A percentile compares a stretch with the other conserved stretches of the same genome.
Evolutionary conservation across 495 filamentous ascomycete genomes (phyloP).

Genomic region (Aspergillus indologenus): DNA sequence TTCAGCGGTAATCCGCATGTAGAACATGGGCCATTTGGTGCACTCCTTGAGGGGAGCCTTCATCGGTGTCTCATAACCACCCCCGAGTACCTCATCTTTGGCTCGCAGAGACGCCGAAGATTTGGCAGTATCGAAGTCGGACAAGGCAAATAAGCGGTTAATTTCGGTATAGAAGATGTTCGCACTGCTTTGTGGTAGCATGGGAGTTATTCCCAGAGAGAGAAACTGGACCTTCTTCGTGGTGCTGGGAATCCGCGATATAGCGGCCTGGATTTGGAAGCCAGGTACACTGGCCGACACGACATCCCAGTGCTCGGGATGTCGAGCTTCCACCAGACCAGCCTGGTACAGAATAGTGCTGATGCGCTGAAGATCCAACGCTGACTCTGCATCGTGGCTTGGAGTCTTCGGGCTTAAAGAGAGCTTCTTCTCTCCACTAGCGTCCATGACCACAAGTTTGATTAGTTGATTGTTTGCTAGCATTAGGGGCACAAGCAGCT

Average conservation of each 20-base stretch:
- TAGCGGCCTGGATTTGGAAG: slow-evolving; percentile 61
- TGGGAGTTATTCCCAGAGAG: slow-evolving; percentile 63
- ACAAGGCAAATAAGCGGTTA: slow-evolving; percentile 72
- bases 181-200: slow-evolving; percentile 47
- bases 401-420: slow-evolving; percentile 24
- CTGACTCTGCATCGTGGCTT: neutral
- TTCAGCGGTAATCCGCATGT: slow-evolving; percentile 60
- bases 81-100: neutral
- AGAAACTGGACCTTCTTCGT: slow-evolving; percentile 77
- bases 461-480: slow-evolving; percentile 49
- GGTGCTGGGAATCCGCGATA: slow-evolving; percentile 67
- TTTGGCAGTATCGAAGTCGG: slow-evolving; percentile 70
- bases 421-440: slow-evolving; percentile 29
- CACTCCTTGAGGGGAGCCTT: slow-evolving; percentile 59
- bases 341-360: slow-evolving; percentile 62
- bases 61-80: slow-evolving; percentile 21
- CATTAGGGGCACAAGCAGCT: slow-evolving; percentile 57
- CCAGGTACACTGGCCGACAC: slow-evolving; percentile 59
- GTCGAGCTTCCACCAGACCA: slow-evolving; percentile 52
- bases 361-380: slow-evolving; percentile 35
- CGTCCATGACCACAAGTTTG: slow-evolving; percentile 37
- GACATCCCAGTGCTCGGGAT: slow-evolving; percentile 59
- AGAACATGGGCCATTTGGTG: slow-evolving; percentile 91
- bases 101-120: neutral
- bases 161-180: slow-evolving; percentile 75